These are phyloP conservation scores for Penicillium decumbens DNA, from an alignment of 2,329 filamentous ascomycete species.

Conservation along the genomic window DNA sequence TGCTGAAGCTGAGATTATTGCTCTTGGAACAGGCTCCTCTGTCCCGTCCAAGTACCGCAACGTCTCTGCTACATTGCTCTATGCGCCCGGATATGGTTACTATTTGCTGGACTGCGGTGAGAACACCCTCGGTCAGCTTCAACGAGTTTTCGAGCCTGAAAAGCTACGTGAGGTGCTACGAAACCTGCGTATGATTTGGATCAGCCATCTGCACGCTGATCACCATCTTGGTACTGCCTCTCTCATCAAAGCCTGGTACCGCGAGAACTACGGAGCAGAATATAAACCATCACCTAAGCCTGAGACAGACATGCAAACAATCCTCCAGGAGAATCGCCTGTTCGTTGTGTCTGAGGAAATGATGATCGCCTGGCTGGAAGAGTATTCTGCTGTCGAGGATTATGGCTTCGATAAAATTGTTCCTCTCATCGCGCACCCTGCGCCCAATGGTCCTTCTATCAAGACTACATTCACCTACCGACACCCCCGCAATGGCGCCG, in stretches of 20 bases:
- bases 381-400: slow-evolving; percentile 74
- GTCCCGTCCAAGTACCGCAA: slow-evolving; percentile 91
- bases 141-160: slow-evolving; percentile 63
- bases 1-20: slow-evolving; percentile 73
- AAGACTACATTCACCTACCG: slow-evolving; percentile 30
- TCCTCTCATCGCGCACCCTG: slow-evolving; percentile 44
- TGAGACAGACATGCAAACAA: slow-evolving; percentile 34
- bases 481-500: slow-evolving; percentile 26
- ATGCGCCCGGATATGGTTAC: slow-evolving; percentile 78
- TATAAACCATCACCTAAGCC: slow-evolving; percentile 39
- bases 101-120: slow-evolving; percentile 91
- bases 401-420: slow-evolving; percentile 61
- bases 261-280: slow-evolving; percentile 48
- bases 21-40: slow-evolving; percentile 87
- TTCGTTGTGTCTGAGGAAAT: slow-evolving; percentile 64
- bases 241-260: slow-evolving; percentile 76
- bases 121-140: slow-evolving; percentile 82
- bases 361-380: slow-evolving; percentile 72
- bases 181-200: slow-evolving; percentile 78
- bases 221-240: slow-evolving; percentile 84
- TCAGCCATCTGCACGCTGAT: slow-evolving; percentile 93
- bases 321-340: slow-evolving; percentile 46
- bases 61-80: slow-evolving; percentile 80
- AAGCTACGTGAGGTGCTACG: slow-evolving; percentile 67
- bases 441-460: slow-evolving; percentile 14